phyloP scores from a whole-genome alignment of 805 yeast species.

The Candida qinlingensis region DNA sequence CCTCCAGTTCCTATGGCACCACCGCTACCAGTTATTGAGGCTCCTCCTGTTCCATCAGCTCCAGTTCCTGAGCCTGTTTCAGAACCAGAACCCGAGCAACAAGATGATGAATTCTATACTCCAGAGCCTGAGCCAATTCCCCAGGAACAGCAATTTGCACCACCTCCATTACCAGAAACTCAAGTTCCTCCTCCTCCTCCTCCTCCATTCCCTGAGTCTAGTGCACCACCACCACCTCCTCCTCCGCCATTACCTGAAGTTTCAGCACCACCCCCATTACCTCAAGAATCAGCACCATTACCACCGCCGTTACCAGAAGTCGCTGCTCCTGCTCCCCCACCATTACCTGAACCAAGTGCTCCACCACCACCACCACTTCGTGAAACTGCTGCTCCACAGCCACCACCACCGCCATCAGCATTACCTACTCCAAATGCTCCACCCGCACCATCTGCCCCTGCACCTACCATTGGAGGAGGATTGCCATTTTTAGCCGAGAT shows the following conservation, averaged over 20 bases:
- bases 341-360: constrained; percentile 23
- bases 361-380: constrained; percentile 29
- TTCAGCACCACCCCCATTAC: constrained; percentile 25
- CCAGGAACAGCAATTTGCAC: constrained; percentile 8
- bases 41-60: background rate
- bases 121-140: constrained; percentile 2
- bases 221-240: constrained; percentile 25
- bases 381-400: constrained; percentile 25
- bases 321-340: constrained; percentile 27
- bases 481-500: constrained; percentile 48
- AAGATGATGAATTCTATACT: constrained; percentile 2
- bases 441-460: constrained; percentile 24
- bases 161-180: constrained; percentile 25
- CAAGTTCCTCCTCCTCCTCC: constrained; percentile 23
- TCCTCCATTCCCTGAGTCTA: constrained; percentile 19
- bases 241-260: constrained; percentile 34
- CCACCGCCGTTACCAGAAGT: constrained; percentile 30
- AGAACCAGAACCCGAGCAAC: constrained; percentile 7
- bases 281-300: constrained; percentile 26
- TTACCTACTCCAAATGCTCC: constrained; percentile 26
- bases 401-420: constrained; percentile 28
- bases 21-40: constrained; percentile 17
- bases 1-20: constrained; percentile 21
- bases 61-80: constrained; percentile 27
- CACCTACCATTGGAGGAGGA: constrained; percentile 30